These are phyloP conservation scores for Populus trichocarpa DNA, from an alignment of 441 rosid genomes.

Conservation along the genomic window DNA sequence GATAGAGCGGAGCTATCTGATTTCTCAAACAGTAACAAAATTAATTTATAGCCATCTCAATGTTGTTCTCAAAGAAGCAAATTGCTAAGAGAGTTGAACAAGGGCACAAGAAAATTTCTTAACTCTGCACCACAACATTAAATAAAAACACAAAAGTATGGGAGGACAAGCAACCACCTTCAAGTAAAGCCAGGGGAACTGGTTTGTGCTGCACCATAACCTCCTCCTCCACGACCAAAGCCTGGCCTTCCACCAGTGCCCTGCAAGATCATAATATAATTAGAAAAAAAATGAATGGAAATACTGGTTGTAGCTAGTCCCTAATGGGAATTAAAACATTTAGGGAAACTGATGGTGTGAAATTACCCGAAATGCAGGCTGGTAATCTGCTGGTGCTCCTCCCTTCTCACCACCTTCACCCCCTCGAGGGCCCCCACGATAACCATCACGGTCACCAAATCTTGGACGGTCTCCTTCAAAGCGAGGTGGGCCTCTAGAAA, in stretches of 20 bases:
- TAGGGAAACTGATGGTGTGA: neutral
- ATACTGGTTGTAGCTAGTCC: neutral
- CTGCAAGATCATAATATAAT: slow-evolving; percentile 29
- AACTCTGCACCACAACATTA: neutral
- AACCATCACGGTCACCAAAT: slow-evolving; percentile 85
- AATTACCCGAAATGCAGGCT: slow-evolving; percentile 73
- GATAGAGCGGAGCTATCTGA: no score
- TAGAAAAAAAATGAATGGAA: neutral
- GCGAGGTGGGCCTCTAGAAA: slow-evolving; percentile 72
- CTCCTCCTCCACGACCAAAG: slow-evolving; percentile 84
- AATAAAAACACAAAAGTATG: neutral
- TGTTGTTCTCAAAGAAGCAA: neutral
- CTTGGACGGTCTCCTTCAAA: slow-evolving; percentile 87
- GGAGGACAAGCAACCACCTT: slow-evolving; percentile 4
- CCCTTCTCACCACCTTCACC: slow-evolving; percentile 87
- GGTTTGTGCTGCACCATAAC: slow-evolving; percentile 45
- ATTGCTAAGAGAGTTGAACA: neutral
- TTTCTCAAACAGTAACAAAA: neutral
- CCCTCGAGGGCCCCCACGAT: slow-evolving; percentile 85
- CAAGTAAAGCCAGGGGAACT: slow-evolving; percentile 50
- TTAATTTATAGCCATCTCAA: no score
- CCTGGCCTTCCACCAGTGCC: slow-evolving; percentile 68
- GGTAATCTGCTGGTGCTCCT: slow-evolving; percentile 31
- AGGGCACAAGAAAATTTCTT: neutral
- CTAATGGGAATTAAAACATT: neutral